A percentile compares a stretch with the other conserved stretches of the same genome.
phyloP scores from a whole-genome alignment of 1,139 yeast species.

The Pneumocystis sp. region DNA sequence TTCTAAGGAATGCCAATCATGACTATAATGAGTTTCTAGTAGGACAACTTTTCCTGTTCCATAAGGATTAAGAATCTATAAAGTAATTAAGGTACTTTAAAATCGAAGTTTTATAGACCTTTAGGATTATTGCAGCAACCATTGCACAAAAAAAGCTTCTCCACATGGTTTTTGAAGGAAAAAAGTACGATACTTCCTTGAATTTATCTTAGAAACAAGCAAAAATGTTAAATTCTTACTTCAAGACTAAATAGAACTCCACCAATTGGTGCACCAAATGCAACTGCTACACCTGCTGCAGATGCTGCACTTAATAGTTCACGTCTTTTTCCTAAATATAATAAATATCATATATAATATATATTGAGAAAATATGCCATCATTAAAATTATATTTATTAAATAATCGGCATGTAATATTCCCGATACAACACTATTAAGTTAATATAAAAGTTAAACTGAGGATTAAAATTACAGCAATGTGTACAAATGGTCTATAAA shows the following conservation, averaged over 20 bases:
- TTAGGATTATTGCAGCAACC: conserved; percentile 40
- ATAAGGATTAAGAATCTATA: conserved; percentile 38
- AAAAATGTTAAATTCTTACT: not conserved
- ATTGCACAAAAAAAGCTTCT: conserved; percentile 49
- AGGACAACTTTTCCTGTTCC: conserved; percentile 50
- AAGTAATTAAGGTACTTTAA: not conserved
- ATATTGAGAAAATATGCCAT: conserved; percentile 20
- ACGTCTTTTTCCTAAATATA: conserved; percentile 28
- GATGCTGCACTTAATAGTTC: conserved; percentile 52
- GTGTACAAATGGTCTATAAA: conserved; percentile 42
- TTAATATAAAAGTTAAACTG: not conserved
- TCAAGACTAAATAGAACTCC: conserved; percentile 53
- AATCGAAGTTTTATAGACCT: conserved; percentile 14
- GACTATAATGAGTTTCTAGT: conserved; percentile 35
- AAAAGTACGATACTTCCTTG: conserved; percentile 42
- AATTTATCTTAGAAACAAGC: not conserved
- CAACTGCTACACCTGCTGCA: conserved; percentile 54
- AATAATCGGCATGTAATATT: conserved; percentile 42
- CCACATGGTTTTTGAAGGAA: conserved; percentile 44
- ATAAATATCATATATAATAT: not conserved
- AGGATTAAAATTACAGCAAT: conserved; percentile 27
- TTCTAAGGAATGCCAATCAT: conserved; percentile 43
- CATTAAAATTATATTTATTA: conserved; percentile 36
- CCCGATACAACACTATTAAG: conserved; percentile 38
- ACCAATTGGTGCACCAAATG: conserved; percentile 57